Conservation (phyloP, 2,329 filamentous ascomycete species). For the Raffaelea albimanens region DNA sequence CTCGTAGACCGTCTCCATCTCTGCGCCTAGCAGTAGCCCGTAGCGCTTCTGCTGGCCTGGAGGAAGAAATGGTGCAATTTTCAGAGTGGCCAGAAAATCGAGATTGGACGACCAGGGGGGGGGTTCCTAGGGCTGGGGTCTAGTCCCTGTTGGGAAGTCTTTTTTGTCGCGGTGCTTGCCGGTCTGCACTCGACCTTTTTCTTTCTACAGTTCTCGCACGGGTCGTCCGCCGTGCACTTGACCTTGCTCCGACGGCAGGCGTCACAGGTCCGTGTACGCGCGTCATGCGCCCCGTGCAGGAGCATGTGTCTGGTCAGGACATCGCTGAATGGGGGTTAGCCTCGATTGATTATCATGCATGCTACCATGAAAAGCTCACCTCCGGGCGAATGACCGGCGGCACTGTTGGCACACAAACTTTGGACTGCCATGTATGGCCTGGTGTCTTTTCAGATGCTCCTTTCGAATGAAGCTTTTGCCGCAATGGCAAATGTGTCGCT, state of each 20-base stretch:
- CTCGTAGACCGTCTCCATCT: background rate
- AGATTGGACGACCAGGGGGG: no score
- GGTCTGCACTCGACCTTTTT: no score
- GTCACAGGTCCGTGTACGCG: conserved; percentile 28
- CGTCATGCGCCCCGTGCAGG: conserved; percentile 22
- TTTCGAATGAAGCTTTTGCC: conserved; percentile 30
- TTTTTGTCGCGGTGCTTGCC: no score
- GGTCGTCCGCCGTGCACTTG: conserved; percentile 27
- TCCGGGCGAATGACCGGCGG: conserved; percentile 27
- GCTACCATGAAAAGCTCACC: conserved; percentile 18
- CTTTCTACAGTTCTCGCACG: no score
- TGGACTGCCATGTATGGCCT: conserved; percentile 26
- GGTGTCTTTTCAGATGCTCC: conserved; percentile 28
- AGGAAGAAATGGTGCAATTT: background rate
- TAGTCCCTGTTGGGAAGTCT: no score
- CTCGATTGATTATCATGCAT: background rate
- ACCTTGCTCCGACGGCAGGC: conserved; percentile 35
- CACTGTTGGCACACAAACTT: conserved; percentile 26
- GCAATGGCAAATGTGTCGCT: conserved; percentile 26
- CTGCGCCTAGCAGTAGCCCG: background rate
- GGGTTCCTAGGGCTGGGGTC: no score
- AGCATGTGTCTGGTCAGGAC: conserved; percentile 27
- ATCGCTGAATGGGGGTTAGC: conserved; percentile 12
- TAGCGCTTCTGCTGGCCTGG: background rate
- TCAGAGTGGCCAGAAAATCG: background rate